These are phyloP conservation scores for Aspergillus incahuasiensis DNA, from an alignment of 495 filamentous ascomycete genomes.

Conservation along the genomic window DNA sequence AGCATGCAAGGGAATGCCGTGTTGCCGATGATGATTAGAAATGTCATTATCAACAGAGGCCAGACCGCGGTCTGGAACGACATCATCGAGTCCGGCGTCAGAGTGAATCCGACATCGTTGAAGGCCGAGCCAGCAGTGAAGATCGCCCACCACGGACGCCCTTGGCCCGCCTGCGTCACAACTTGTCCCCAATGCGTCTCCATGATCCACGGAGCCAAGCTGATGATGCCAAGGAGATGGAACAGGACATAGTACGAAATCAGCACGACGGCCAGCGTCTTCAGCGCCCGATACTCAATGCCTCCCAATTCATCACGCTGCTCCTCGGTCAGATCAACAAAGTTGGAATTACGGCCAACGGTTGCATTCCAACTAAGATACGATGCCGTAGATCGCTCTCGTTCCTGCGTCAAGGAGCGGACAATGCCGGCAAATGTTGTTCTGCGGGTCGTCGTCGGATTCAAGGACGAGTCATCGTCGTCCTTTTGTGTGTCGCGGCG, in stretches of 20 bases:
- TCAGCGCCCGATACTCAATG: conserved; percentile 89
- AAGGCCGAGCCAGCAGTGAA: conserved; percentile 83
- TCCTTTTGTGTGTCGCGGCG: conserved; percentile 32
- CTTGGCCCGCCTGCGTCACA: conserved; percentile 57
- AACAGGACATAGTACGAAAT: conserved; percentile 73
- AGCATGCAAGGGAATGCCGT: conserved; percentile 94
- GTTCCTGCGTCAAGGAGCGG: conserved; percentile 39
- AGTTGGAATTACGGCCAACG: conserved; percentile 84
- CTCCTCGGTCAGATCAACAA: conserved; percentile 80
- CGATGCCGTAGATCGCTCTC: conserved; percentile 55
- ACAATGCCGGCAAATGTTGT: conserved; percentile 35
- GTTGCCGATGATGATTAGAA: conserved; percentile 88
- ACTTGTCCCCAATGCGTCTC: conserved; percentile 51
- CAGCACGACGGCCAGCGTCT: conserved; percentile 74
- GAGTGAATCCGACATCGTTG: conserved; percentile 80
- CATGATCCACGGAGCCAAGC: conserved; percentile 76
- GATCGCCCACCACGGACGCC: conserved; percentile 82
- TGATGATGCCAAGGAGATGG: conserved; percentile 65
- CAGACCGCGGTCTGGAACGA: conserved; percentile 75
- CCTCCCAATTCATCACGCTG: conserved; percentile 91
- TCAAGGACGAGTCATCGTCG: too few relatives aligned
- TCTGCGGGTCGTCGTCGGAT: conserved; percentile 20
- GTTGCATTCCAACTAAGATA: conserved; percentile 95
- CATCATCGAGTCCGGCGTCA: conserved; percentile 89
- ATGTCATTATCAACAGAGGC: conserved; percentile 68